Evolutionary conservation across 2,329 filamentous ascomycete genomes (phyloP).

Genomic region (Monosporascus cannonballus): DNA sequence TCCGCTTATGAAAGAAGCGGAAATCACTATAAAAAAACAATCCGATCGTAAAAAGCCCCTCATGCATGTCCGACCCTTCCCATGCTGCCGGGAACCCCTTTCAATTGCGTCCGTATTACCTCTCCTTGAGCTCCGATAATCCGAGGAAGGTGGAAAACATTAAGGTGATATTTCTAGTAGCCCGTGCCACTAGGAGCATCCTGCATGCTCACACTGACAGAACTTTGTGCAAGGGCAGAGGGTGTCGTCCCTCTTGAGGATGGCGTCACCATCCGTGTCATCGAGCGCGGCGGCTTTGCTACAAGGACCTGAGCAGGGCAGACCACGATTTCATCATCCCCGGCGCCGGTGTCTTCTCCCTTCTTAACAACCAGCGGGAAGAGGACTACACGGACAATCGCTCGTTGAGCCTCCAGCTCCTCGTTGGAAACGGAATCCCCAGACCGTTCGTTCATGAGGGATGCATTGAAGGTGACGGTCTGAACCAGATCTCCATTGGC

Average conservation of each 20-base stretch:
- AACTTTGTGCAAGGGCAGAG: constrained; percentile 13
- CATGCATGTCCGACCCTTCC: background rate
- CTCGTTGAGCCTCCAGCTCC: constrained; percentile 68
- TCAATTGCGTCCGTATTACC: background rate
- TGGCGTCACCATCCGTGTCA: constrained; percentile 36
- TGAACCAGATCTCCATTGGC: constrained; percentile 82
- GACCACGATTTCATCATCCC: constrained; percentile 92
- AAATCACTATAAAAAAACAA: constrained; percentile 8
- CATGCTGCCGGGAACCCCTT: background rate
- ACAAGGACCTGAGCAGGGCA: constrained; percentile 92
- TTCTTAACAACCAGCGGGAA: constrained; percentile 97
- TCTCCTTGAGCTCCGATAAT: background rate
- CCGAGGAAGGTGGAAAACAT: background rate
- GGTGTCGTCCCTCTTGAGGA: constrained; percentile 28
- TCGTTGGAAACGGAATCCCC: constrained; percentile 65
- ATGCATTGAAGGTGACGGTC: constrained; percentile 86
- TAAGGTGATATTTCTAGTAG: background rate
- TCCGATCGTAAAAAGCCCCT: constrained; percentile 1
- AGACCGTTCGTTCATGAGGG: constrained; percentile 89
- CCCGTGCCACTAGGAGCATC: constrained; percentile 11
- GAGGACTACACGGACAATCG: constrained; percentile 83
- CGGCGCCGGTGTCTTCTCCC: constrained; percentile 79
- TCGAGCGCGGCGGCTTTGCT: constrained; percentile 41
- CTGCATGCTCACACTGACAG: constrained; percentile 16
- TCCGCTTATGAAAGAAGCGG: constrained; percentile 3